Conservation (phyloP, 2,329 filamentous ascomycete species). For the Aspergillus sp. region DNA sequence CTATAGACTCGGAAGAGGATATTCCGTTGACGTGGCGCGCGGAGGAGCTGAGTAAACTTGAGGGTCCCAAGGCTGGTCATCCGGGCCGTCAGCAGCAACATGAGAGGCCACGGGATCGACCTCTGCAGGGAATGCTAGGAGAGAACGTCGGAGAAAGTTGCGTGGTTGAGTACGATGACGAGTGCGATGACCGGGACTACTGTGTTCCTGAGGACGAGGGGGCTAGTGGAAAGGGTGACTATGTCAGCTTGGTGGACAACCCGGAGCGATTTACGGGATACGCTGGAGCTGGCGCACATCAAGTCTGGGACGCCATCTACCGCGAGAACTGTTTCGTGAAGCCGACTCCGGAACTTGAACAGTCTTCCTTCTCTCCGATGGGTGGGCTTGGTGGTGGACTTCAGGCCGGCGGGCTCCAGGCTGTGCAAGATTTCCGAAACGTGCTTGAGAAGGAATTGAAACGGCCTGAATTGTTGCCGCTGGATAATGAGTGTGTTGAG, state of each 20-base stretch:
- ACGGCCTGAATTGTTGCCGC: constrained; percentile 61
- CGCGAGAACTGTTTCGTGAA: constrained; percentile 90
- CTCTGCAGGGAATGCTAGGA: constrained; percentile 78
- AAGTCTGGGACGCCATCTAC: constrained; percentile 97
- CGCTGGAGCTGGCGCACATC: constrained; percentile 75
- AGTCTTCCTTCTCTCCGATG: constrained; percentile 33
- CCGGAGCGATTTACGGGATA: constrained; percentile 96
- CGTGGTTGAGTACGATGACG: constrained; percentile 95
- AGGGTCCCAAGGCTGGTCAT: constrained; percentile 87
- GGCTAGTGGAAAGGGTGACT: constrained; percentile 83
- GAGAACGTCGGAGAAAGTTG: constrained; percentile 91
- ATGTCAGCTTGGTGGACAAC: constrained; percentile 90
- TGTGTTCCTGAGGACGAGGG: constrained; percentile 95
- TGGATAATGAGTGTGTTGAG: constrained; percentile 91
- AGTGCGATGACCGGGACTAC: constrained; percentile 95
- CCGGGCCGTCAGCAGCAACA: constrained; percentile 73
- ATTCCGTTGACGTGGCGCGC: constrained; percentile 90
- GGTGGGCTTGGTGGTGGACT: constrained; percentile 17
- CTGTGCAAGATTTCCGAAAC: constrained; percentile 60
- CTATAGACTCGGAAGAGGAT: constrained; percentile 90
- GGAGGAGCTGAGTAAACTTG: constrained; percentile 85
- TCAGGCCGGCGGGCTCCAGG: constrained; percentile 44
- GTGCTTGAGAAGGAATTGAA: constrained; percentile 53
- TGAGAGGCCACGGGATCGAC: constrained; percentile 66
- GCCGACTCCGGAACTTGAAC: constrained; percentile 32